phyloP scores from a whole-genome alignment of 2,329 filamentous ascomycete genomes.

The Fusarium sp. region DNA sequence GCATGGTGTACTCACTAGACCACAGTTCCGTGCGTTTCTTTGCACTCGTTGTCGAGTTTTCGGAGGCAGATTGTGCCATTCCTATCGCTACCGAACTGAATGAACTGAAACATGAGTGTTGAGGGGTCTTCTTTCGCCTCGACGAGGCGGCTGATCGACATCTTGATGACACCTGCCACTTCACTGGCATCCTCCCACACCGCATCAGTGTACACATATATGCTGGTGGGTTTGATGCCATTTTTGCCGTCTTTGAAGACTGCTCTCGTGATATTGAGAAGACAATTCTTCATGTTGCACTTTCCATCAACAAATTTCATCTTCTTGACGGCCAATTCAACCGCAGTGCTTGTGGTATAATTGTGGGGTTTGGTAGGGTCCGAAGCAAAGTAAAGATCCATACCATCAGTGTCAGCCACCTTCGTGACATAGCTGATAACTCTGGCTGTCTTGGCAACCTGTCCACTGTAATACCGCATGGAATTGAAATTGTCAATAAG shows the following conservation, averaged over 20 bases:
- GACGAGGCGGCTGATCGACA: background rate
- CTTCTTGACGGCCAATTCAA: background rate
- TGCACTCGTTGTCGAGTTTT: constrained; percentile 4
- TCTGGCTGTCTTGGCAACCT: background rate
- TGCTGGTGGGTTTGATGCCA: constrained; percentile 1
- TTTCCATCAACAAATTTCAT: background rate
- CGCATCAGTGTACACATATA: constrained; percentile 13
- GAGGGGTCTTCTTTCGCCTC: background rate
- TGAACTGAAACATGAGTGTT: constrained; percentile 21
- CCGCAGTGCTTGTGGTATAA: background rate
- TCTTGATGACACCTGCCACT: background rate
- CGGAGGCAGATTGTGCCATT: background rate
- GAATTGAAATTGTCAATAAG: constrained; percentile 12
- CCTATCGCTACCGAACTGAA: background rate
- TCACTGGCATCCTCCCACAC: background rate
- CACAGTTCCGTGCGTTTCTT: background rate
- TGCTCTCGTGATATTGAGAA: background rate
- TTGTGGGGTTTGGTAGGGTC: background rate
- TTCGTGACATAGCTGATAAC: constrained; percentile 11
- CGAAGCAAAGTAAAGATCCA: constrained; percentile 5
- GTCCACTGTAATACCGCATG: background rate
- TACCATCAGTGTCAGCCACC: background rate
- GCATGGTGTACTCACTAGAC: background rate
- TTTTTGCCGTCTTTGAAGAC: background rate
- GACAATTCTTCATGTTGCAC: background rate